A percentile compares a stretch with the other conserved stretches of the same genome.
phyloP scores from a whole-genome alignment of 2,329 filamentous ascomycete species.

The Exophiala lecanii-corni region DNA sequence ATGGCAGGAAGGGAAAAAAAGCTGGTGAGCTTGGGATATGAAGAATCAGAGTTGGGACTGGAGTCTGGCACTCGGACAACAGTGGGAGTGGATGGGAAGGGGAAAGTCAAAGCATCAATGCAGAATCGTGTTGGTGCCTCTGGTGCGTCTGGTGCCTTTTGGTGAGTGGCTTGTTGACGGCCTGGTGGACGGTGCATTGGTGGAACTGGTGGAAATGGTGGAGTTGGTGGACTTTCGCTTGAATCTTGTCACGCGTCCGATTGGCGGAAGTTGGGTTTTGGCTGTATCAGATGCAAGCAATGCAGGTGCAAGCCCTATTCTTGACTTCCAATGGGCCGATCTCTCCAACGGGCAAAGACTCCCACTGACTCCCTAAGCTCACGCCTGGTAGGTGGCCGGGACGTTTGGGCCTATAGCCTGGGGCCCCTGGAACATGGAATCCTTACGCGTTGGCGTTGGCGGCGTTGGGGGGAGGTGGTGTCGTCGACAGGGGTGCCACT shows the following conservation, averaged over 20 bases:
- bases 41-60: constrained; percentile 6
- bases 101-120: constrained; percentile 5
- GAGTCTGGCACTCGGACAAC: too few relatives aligned
- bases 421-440: too few relatives aligned
- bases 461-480: too few relatives aligned
- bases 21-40: constrained; percentile 1
- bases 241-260: background rate
- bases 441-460: too few relatives aligned
- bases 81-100: constrained; percentile 12
- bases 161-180: background rate
- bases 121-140: background rate
- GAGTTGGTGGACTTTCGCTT: constrained; percentile 3
- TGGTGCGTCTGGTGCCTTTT: background rate
- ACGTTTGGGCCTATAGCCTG: too few relatives aligned
- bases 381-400: too few relatives aligned
- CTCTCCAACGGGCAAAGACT: too few relatives aligned
- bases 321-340: too few relatives aligned
- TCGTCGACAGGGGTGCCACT: too few relatives aligned
- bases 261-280: background rate
- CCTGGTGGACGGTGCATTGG: too few relatives aligned
- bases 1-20: constrained; percentile 22
- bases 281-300: background rate
- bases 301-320: constrained; percentile 4
- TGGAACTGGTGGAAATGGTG: constrained; percentile 11
- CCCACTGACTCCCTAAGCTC: too few relatives aligned